Evolutionary conservation across 2,329 filamentous ascomycete species (phyloP).

Genomic region (Pyricularia sp.): DNA sequence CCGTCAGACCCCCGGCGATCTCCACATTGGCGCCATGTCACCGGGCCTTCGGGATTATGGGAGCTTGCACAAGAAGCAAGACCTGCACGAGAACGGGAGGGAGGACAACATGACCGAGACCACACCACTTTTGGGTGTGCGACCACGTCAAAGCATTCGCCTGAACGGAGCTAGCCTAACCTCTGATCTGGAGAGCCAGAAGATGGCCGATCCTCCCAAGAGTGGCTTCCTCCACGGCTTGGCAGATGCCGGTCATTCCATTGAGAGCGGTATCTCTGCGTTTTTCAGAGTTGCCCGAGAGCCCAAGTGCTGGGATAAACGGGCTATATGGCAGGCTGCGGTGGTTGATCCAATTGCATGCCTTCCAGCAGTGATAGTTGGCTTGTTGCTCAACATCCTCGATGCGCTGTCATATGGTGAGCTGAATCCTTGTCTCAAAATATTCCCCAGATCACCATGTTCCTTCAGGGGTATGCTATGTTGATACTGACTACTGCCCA

Average conservation of each 20-base stretch:
- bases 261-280: constrained; percentile 9
- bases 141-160: constrained; percentile 17
- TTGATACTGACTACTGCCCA: constrained; percentile 5
- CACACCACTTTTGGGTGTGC: constrained; percentile 32
- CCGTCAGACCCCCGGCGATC: not conserved
- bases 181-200: constrained; percentile 39
- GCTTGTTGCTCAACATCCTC: constrained; percentile 78
- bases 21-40: not conserved
- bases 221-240: not conserved
- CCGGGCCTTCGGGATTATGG: not conserved
- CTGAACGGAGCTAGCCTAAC: constrained; percentile 12
- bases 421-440: constrained; percentile 7
- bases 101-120: constrained; percentile 20
- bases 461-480: not conserved
- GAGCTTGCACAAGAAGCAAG: not conserved
- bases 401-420: constrained; percentile 87
- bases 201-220: constrained; percentile 12
- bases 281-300: constrained; percentile 27
- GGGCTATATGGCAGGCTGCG: constrained; percentile 47
- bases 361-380: constrained; percentile 77
- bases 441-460: constrained; percentile 2
- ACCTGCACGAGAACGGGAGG: constrained; percentile 5
- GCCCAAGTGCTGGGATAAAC: constrained; percentile 60
- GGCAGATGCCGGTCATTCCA: not conserved
- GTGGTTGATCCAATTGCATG: constrained; percentile 57